Conservation (phyloP, 164 flowering plant species). For the Magnolia changhungtana region DNA sequence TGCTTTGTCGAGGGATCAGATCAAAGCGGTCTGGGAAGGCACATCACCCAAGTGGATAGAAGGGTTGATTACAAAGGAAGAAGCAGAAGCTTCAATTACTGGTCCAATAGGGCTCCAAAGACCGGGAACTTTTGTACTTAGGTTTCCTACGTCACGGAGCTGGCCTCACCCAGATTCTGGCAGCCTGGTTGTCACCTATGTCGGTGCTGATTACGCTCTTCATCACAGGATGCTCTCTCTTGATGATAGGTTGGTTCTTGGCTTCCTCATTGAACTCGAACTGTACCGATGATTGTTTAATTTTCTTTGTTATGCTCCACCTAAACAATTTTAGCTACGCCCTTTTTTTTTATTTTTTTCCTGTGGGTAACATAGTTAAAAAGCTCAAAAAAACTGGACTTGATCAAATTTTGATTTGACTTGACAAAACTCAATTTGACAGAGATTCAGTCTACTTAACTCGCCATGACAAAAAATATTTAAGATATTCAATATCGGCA, state of each 20-base stretch:
- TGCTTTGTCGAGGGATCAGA: conserved; percentile 52
- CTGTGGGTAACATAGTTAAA: no score
- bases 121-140: conserved; percentile 82
- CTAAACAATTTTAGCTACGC: not conserved
- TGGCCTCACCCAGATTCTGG: conserved; percentile 99
- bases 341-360: no score
- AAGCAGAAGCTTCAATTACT: conserved; percentile 78
- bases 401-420: no score
- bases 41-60: conserved; percentile 79
- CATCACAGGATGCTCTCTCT: conserved; percentile 66
- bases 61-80: conserved; percentile 89
- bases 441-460: no score
- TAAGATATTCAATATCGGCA: no score
- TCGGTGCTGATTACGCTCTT: conserved; percentile 60
- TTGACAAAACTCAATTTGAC: no score
- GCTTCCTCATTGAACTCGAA: not conserved
- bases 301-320: not conserved
- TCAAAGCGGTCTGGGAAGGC: conserved; percentile 61
- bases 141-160: conserved; percentile 92
- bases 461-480: no score
- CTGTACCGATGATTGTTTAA: not conserved
- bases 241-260: conserved; percentile 44
- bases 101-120: conserved; percentile 54
- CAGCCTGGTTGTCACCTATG: conserved; percentile 72
- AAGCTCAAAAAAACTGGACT: no score